A percentile compares a stretch with the other conserved stretches of the same genome.
Conservation (phyloP, 108 stramenopile species). For the Cyclostephanos tholiformis region DNA sequence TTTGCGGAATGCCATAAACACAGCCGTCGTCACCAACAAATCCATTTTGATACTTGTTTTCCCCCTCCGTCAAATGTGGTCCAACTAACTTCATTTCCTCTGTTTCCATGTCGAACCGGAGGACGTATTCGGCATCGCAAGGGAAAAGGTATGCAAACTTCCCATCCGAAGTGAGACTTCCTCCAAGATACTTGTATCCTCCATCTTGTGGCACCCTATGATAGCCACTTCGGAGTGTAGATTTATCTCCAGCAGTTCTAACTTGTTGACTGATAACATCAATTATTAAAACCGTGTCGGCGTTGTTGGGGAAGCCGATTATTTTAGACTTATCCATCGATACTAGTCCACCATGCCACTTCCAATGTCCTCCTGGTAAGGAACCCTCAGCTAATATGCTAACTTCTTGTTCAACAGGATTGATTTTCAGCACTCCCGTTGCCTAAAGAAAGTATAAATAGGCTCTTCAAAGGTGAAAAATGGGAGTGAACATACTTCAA, state of each 20-base stretch:
- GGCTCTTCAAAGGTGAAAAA: too few relatives aligned
- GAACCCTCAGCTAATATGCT: constrained; percentile 41
- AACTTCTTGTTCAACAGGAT: constrained; percentile 59
- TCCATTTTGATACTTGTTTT: constrained; percentile 76
- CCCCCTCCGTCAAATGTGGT: constrained; percentile 60
- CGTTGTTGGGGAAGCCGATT: constrained; percentile 72
- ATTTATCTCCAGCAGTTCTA: constrained; percentile 50
- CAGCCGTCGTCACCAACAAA: constrained; percentile 65
- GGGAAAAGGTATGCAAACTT: constrained; percentile 65
- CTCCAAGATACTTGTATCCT: constrained; percentile 73
- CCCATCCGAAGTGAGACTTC: constrained; percentile 56
- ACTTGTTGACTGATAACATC: constrained; percentile 51
- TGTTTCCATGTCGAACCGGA: constrained; percentile 55
- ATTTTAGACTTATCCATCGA: constrained; percentile 56
- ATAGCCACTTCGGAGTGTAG: constrained; percentile 55
- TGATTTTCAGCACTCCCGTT: constrained; percentile 61
- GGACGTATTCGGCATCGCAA: constrained; percentile 58
- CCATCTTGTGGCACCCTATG: constrained; percentile 74
- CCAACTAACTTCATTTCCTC: constrained; percentile 60
- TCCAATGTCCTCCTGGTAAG: constrained; percentile 61
- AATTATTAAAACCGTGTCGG: constrained; percentile 59
- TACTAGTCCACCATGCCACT: constrained; percentile 77
- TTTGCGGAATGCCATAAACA: constrained; percentile 70
- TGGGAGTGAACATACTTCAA: not conserved
- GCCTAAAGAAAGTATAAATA: not conserved